A percentile compares a stretch with the other conserved stretches of the same genome.
phyloP scores from a whole-genome alignment of 179 eudicot species.

The Spergularia azorica region DNA sequence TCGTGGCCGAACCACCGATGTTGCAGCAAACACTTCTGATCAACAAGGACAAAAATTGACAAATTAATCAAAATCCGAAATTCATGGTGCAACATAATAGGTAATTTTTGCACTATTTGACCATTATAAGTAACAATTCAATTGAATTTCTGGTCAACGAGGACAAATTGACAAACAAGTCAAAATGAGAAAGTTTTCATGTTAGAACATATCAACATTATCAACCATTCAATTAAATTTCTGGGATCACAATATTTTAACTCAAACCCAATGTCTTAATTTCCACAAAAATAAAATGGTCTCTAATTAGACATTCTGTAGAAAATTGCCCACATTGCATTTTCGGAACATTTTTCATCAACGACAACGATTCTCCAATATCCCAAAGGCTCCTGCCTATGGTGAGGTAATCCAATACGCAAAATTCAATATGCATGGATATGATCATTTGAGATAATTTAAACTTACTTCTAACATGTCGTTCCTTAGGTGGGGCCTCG shows the following conservation, averaged over 20 bases:
- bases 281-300: too few species aligned
- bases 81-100: constrained; percentile 10
- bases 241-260: too few species aligned
- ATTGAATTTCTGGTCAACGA: neutral
- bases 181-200: neutral
- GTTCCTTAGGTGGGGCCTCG: constrained; percentile 85
- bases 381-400: too few species aligned
- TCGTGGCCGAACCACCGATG: constrained; percentile 66
- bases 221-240: neutral
- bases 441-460: neutral
- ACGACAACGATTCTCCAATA: too few species aligned
- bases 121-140: constrained; percentile 1
- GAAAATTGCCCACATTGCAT: neutral
- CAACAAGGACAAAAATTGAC: constrained; percentile 3
- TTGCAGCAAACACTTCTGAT: constrained; percentile 70
- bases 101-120: constrained; percentile 7
- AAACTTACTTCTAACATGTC: constrained; percentile 80
- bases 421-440: too few species aligned
- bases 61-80: neutral
- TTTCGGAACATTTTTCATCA: neutral
- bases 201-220: neutral
- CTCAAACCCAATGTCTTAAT: neutral
- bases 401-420: too few species aligned
- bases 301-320: neutral
- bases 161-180: too few species aligned